Conservation (phyloP, 1,284 basidiomycete genomes). For the Ganoderma lingzhi region DNA sequence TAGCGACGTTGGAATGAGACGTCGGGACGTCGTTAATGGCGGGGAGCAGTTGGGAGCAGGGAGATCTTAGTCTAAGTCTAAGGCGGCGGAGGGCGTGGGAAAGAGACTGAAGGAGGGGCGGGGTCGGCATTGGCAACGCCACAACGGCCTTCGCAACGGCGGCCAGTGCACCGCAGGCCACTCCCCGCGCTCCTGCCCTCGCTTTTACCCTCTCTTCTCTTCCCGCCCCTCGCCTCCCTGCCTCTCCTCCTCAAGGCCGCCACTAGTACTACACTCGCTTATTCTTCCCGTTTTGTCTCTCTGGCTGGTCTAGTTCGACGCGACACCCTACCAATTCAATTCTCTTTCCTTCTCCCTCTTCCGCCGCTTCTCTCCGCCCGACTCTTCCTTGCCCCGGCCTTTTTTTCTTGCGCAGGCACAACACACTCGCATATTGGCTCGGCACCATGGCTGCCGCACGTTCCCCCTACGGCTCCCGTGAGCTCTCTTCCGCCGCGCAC, state of each 20-base stretch:
- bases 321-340: conserved; percentile 16
- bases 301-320: conserved; percentile 28
- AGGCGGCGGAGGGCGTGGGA: background rate
- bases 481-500: conserved; percentile 29
- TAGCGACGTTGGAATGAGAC: too few relatives aligned
- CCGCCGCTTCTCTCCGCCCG: background rate
- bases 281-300: background rate
- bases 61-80: too few relatives aligned
- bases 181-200: background rate
- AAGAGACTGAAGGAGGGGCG: background rate
- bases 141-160: background rate
- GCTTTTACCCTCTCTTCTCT: conserved; percentile 5
- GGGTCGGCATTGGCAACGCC: background rate
- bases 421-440: background rate
- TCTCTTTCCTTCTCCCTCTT: background rate
- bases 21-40: too few relatives aligned
- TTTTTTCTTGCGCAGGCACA: background rate
- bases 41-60: too few relatives aligned
- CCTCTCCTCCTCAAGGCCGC: conserved; percentile 10
- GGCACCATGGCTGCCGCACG: conserved; percentile 40
- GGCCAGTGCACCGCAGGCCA: background rate
- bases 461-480: conserved; percentile 39
- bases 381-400: background rate
- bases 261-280: background rate
- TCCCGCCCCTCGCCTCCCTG: conserved; percentile 12